phyloP scores from a whole-genome alignment of 2,329 filamentous ascomycete genomes.

The Dactylellina cionopaga region DNA sequence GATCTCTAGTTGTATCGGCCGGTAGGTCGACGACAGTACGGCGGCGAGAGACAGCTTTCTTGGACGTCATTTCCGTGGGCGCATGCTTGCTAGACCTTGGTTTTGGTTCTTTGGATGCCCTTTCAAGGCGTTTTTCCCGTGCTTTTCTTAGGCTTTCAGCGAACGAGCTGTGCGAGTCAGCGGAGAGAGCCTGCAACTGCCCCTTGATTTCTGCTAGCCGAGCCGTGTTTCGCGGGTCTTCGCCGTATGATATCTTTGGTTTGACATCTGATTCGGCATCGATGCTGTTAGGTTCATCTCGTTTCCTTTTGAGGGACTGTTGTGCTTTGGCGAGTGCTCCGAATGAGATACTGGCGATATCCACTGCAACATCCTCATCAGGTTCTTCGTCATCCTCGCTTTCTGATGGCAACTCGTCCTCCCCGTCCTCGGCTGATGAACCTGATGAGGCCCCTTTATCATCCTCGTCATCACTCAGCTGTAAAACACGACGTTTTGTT shows the following conservation, averaged over 20 bases:
- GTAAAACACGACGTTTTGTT: constrained; percentile 1
- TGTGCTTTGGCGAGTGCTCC: constrained; percentile 46
- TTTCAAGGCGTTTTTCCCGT: constrained; percentile 30
- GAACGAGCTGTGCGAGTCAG: constrained; percentile 38
- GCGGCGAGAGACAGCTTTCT: constrained; percentile 81
- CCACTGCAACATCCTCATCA: constrained; percentile 23
- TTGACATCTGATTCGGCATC: constrained; percentile 20
- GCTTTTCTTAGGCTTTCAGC: constrained; percentile 43
- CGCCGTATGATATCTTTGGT: constrained; percentile 16
- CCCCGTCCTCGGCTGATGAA: neutral
- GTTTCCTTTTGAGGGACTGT: constrained; percentile 45
- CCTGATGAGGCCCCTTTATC: neutral
- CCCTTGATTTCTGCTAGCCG: constrained; percentile 42
- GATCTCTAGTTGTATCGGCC: constrained; percentile 73
- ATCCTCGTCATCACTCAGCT: constrained; percentile 14
- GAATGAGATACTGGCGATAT: constrained; percentile 41
- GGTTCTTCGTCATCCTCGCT: constrained; percentile 19
- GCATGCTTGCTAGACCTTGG: constrained; percentile 82
- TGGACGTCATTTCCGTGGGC: constrained; percentile 82
- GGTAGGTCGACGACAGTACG: constrained; percentile 74
- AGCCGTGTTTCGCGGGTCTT: constrained; percentile 29
- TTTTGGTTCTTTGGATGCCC: constrained; percentile 16
- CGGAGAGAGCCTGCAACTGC: constrained; percentile 33
- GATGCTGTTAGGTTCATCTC: constrained; percentile 21
- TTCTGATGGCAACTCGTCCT: constrained; percentile 10